Conservation (phyloP, 164 flowering plant species). For the Vitis amurensis region DNA sequence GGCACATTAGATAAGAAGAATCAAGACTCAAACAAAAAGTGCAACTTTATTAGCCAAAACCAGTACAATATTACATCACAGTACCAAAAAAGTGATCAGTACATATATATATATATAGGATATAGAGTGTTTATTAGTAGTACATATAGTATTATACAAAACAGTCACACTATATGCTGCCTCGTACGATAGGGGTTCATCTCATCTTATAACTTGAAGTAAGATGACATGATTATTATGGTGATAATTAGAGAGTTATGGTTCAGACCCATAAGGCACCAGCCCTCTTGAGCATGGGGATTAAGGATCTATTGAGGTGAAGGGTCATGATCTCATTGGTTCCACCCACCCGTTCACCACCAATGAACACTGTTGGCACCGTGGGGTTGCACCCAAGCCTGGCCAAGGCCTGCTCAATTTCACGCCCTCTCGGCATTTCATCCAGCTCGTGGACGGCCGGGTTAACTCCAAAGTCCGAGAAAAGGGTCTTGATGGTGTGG, state of each 20-base stretch:
- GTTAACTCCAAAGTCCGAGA: conserved; percentile 49
- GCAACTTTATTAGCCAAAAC: no score
- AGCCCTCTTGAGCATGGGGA: conserved; percentile 31
- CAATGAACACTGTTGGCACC: conserved; percentile 54
- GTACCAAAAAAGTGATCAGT: no score
- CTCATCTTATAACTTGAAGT: not conserved
- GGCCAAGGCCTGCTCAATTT: conserved; percentile 45
- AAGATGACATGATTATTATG: no score
- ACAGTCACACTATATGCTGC: not conserved
- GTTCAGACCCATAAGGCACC: conserved; percentile 37
- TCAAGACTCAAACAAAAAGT: no score
- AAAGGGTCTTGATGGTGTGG: conserved; percentile 48
- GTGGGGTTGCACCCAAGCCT: conserved; percentile 40
- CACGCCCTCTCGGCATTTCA: conserved; percentile 41
- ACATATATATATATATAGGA: no score
- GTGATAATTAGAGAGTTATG: not conserved
- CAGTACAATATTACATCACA: no score
- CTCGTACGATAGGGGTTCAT: not conserved
- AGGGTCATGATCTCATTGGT: conserved; percentile 53
- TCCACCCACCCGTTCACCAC: conserved; percentile 51
- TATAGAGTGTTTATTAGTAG: no score
- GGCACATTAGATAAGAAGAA: no score
- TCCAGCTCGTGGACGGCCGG: conserved; percentile 60
- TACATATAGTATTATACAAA: no score
- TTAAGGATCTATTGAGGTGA: conserved; percentile 46